A percentile compares a stretch with the other conserved stretches of the same genome.
Conservation (phyloP, 768 basidiomycete species). For the Termitomyces bulborhizus region DNA sequence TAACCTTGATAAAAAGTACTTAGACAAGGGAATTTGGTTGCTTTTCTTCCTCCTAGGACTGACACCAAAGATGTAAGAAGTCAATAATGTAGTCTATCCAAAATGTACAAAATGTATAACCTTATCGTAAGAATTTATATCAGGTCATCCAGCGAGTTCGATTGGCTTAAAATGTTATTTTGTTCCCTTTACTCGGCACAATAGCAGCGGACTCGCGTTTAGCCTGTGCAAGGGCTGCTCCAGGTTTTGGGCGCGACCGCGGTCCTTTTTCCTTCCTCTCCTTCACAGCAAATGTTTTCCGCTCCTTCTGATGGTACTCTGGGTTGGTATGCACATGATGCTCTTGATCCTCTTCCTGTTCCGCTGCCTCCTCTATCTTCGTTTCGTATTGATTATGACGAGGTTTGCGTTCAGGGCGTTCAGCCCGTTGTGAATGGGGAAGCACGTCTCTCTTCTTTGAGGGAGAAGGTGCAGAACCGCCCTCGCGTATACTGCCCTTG, state of each 20-base stretch:
- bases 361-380: neutral
- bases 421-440: constrained; percentile 5
- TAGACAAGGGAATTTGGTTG: neutral
- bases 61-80: neutral
- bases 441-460: constrained; percentile 8
- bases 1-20: neutral
- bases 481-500: constrained; percentile 21
- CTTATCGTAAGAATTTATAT: neutral
- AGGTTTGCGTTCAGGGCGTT: constrained; percentile 5
- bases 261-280: constrained; percentile 25
- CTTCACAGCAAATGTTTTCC: constrained; percentile 8
- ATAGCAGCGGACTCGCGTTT: constrained; percentile 74
- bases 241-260: constrained; percentile 58
- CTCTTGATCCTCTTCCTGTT: neutral
- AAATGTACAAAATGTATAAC: neutral
- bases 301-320: constrained; percentile 1
- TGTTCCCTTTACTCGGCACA: constrained; percentile 60
- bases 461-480: constrained; percentile 7
- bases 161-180: constrained; percentile 54
- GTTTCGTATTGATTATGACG: constrained; percentile 1
- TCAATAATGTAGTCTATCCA: neutral
- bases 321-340: neutral
- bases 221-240: constrained; percentile 74
- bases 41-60: neutral
- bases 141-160: too few species aligned